These are phyloP conservation scores for Vanilla planifolia DNA, from an alignment of 106 monocot species.

Conservation along the genomic window DNA sequence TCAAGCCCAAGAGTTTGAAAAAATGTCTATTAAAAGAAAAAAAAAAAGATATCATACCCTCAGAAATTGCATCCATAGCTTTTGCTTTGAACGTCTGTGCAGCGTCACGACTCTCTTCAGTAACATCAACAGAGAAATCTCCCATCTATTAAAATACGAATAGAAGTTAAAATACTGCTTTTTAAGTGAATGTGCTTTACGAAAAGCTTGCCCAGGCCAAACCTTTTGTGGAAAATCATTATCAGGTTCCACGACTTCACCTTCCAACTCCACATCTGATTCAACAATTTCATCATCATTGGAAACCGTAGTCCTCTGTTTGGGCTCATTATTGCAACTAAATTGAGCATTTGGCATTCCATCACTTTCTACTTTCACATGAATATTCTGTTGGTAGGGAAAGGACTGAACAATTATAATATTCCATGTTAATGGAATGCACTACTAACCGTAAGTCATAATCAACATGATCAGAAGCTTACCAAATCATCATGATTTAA, in stretches of 20 bases:
- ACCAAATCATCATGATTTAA: neutral
- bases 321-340: slow-evolving; percentile 4
- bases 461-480: neutral
- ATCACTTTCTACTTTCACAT: slow-evolving; percentile 13
- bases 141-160: slow-evolving; percentile 64
- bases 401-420: neutral
- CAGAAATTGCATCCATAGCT: slow-evolving; percentile 52
- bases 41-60: slow-evolving; percentile 30
- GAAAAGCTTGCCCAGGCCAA: neutral
- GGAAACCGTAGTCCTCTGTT: slow-evolving; percentile 11
- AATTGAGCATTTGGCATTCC: slow-evolving; percentile 5
- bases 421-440: no score
- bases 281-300: slow-evolving; percentile 64
- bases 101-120: slow-evolving; percentile 62
- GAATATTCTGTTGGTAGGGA: slow-evolving; percentile 3
- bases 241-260: slow-evolving; percentile 61
- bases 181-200: neutral
- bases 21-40: neutral
- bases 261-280: slow-evolving; percentile 81
- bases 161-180: neutral
- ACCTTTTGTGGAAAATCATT: slow-evolving; percentile 84
- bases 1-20: neutral
- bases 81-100: slow-evolving; percentile 67
- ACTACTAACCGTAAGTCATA: neutral
- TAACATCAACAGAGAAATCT: slow-evolving; percentile 61